Evolutionary conservation across 257 asterid genomes (phyloP).

Genomic region (Scutellaria galericulata): DNA sequence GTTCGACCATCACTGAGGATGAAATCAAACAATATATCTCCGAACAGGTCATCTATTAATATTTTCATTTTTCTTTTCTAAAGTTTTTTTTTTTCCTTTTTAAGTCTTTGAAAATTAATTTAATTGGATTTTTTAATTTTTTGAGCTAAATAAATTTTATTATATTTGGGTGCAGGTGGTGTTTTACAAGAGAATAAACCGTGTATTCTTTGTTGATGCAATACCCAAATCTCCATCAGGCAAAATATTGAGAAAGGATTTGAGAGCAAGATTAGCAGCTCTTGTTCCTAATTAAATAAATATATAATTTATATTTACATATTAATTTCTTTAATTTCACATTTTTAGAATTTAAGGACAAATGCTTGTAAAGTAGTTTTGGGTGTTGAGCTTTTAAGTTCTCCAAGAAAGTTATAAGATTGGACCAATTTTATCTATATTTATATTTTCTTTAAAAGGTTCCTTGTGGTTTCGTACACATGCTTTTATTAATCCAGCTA

Average conservation of each 20-base stretch:
- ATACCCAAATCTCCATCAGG: conserved; percentile 92
- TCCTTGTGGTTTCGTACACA: no score
- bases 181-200: conserved; percentile 78
- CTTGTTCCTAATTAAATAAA: conserved; percentile 28
- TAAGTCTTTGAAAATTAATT: no score
- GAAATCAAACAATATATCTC: conserved; percentile 77
- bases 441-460: no score
- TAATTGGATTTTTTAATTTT: no score
- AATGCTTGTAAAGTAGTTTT: background rate
- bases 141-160: background rate
- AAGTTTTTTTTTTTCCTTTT: no score
- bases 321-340: background rate
- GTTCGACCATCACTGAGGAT: conserved; percentile 62
- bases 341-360: background rate
- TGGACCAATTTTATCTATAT: background rate
- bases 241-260: conserved; percentile 86
- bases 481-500: no score
- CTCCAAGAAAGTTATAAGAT: background rate
- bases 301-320: background rate
- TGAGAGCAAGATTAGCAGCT: conserved; percentile 75
- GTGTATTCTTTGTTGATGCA: conserved; percentile 71
- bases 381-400: background rate
- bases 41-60: conserved; percentile 34
- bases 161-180: conserved; percentile 55
- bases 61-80: background rate